Conservation (phyloP, 2,329 filamentous ascomycete species). For the Curvularia eragrostidis region DNA sequence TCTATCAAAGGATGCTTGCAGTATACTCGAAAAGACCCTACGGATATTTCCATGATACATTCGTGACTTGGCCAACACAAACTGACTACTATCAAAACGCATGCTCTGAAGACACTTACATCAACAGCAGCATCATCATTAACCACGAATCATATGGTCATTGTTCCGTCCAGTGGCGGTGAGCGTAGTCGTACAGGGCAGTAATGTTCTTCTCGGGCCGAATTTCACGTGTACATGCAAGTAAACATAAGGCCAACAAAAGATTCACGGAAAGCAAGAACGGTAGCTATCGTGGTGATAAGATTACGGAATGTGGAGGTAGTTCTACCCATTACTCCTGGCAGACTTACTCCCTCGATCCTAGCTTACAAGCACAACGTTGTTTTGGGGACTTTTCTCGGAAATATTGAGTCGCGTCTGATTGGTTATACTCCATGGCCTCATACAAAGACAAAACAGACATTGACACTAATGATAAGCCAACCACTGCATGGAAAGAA, state of each 20-base stretch:
- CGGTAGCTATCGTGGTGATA: background rate
- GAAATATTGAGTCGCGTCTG: background rate
- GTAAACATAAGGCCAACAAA: no score
- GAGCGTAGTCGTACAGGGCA: background rate
- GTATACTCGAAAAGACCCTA: background rate
- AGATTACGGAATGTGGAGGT: background rate
- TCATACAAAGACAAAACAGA: background rate
- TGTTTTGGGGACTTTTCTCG: background rate
- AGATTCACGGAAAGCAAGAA: background rate
- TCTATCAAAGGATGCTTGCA: background rate
- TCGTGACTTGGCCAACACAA: background rate
- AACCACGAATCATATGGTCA: background rate
- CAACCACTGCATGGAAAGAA: slow-evolving; percentile 8
- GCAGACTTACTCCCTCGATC: background rate
- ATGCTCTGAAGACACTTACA: background rate
- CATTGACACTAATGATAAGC: background rate
- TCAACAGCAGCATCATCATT: background rate
- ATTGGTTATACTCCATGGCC: background rate
- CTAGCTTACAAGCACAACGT: background rate
- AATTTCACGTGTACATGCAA: background rate
- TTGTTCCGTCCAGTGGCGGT: background rate
- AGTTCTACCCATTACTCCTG: background rate
- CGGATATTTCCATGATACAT: background rate
- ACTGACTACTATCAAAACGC: background rate
- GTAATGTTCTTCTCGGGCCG: background rate